These are phyloP conservation scores for Gomphus bonarii DNA, from an alignment of 1,284 basidiomycete genomes.

Conservation along the genomic window DNA sequence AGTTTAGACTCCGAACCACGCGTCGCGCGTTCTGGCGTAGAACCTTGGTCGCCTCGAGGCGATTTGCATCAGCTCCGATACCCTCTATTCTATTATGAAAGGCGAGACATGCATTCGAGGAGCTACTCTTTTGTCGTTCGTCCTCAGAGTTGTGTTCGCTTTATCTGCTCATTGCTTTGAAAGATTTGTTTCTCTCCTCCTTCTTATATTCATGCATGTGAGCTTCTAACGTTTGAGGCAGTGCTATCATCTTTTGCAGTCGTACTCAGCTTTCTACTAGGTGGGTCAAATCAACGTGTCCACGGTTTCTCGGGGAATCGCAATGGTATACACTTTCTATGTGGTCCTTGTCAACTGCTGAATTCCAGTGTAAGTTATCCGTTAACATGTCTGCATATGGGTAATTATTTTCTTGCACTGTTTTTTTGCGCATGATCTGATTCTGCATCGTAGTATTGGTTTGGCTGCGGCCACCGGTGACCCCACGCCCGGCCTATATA, in stretches of 20 bases:
- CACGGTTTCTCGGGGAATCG: constrained; percentile 54
- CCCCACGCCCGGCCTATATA: constrained; percentile 55
- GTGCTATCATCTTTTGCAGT: constrained; percentile 23
- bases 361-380: constrained; percentile 34
- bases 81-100: constrained; percentile 11
- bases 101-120: constrained; percentile 16
- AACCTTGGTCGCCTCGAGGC: constrained; percentile 3
- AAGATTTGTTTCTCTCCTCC: constrained; percentile 53
- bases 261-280: constrained; percentile 27
- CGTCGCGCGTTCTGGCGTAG: neutral
- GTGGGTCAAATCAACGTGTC: constrained; percentile 75
- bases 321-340: constrained; percentile 44
- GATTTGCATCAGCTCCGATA: neutral
- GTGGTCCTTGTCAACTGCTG: constrained; percentile 1
- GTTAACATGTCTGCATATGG: constrained; percentile 62
- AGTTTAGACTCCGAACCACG: neutral
- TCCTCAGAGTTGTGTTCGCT: neutral
- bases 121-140: constrained; percentile 15
- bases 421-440: constrained; percentile 2
- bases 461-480: constrained; percentile 42
- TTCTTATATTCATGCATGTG: constrained; percentile 74
- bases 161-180: neutral
- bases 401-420: constrained; percentile 28
- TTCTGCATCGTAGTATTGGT: constrained; percentile 31
- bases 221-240: constrained; percentile 19